These are phyloP conservation scores for Bodo saltans DNA, from an alignment of 78 protist genomes.

Conservation along the genomic window DNA sequence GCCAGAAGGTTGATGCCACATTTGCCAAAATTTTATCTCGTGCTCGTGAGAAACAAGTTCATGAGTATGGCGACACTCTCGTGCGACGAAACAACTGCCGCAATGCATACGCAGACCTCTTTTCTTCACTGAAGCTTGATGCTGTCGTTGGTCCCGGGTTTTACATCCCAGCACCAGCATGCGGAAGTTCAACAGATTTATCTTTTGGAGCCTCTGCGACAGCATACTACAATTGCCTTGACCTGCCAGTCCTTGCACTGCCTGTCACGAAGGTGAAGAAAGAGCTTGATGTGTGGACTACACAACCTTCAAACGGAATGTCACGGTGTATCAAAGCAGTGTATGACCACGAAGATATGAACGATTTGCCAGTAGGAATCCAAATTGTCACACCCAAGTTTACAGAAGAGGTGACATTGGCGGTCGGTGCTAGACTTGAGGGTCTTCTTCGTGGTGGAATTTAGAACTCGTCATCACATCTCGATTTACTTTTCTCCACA, in stretches of 20 bases:
- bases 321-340: no score
- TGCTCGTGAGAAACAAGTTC: not conserved
- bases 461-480: no score
- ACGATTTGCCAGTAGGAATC: not conserved
- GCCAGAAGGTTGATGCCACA: no score
- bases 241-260: not conserved
- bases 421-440: not conserved
- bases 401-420: not conserved
- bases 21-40: no score
- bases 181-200: not conserved
- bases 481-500: no score
- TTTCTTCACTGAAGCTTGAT: not conserved
- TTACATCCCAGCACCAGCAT: not conserved
- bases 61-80: not conserved
- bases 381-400: conserved; percentile 1
- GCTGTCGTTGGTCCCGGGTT: not conserved
- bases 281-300: not conserved
- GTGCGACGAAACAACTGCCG: not conserved
- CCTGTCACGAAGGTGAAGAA: not conserved
- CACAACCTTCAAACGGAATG: no score
- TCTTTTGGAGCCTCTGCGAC: not conserved
- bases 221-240: not conserved
- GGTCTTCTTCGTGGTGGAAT: no score
- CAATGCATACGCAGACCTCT: not conserved
- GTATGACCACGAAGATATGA: no score